Evolutionary conservation across 2,329 filamentous ascomycete species (phyloP), one percentile per base, ranked within the genome.

Genomic region (Botrytis byssoidea): DNA sequence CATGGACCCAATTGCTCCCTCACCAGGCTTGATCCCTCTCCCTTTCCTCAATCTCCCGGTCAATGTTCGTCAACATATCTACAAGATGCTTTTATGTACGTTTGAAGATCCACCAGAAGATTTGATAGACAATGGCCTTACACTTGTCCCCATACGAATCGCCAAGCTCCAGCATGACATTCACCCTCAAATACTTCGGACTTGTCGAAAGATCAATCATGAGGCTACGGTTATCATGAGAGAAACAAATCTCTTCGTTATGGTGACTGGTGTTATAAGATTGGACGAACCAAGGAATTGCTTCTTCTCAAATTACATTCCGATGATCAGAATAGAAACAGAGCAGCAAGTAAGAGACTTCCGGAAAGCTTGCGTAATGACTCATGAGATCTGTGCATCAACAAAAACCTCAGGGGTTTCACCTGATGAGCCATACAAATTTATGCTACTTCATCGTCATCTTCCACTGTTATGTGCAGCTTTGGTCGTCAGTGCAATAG

Each of bases 141-240:
- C 61, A 14, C 8, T 44, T 29, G 20, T 65, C n/a, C 61, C 40
- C 18, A 44, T 64, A 32, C 61, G 61, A 46, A 64, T 65, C 40
- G 46, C 40, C 18, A 46, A 46, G 61, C 61, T 32, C 18, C 61
- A 65, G 20, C 61, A 65, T 29, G 61, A 46, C 46, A 65, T 65
- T 22, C 18, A 65, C 40, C 61, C 61, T 32, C 61, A 65, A 18
- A 46, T 65, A 32, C 61, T 46, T 65, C 61, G 61, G n/a, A 65
- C 61, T 7, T 46, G 40, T 46, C 61, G n/a, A 65, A 64, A 64
- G 61, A 65, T 65, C n/a, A 44, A 65, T 42, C 14, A 65, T 32
- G 61, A 65, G 40, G 61, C 61, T 9, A 46, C 61, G 8, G 4
- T 65, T 22, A 65, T 29, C 40, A 65, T 65, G 61, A 29, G 61